Evolutionary conservation across 805 yeast species (phyloP), one percentile per base, ranked within the genome.

Genomic region (Kockiozyma suomiensis): DNA sequence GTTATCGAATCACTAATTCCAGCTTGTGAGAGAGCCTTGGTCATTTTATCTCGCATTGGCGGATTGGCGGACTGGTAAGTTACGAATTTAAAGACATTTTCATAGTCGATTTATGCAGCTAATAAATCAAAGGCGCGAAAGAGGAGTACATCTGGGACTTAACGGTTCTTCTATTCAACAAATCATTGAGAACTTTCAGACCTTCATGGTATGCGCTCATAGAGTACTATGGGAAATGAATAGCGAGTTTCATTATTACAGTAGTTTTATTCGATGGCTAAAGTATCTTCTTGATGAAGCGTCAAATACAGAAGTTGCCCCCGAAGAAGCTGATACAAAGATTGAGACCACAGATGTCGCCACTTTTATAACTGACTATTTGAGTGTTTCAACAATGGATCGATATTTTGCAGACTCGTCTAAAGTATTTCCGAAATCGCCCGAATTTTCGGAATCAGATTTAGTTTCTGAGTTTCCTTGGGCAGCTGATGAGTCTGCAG

Each of bases 31-130:
- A 59, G 66, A 15, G 53, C 59, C 4, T 19, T 55, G 15, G 61
- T 67, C 3, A 28, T 67, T 13, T 17, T 62, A 4, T 51, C 69
- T 7, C 58, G 59, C 3, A 49, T 67, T 19, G 49, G 59, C 4
- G 70, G 70, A 2, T 56, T 67, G 12, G 70, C 70, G 8, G 53
- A 54, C 15, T 67, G 70, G 69, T 51, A 46, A 30, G 57, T 47
- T 4, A 7, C 6, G 10, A 21, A 5, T 37, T 5, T 7, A 17
- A 17, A 13, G 17, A 15, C 19, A 37, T 21, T 17, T 43, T 30
- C 4, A 7, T 6, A 8, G 10, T 30, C 15, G 32, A 3, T 17
- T 10, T 21, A 6, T n/a, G 21, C 42, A 32, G 52, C 26, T 23
- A 21, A 4, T 13, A 19, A 30, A 2, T 23, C 21, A 13, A n/a